Evolutionary conservation across 2,329 filamentous ascomycete genomes (phyloP).

Genomic region (Pleoardoris graminearum): DNA sequence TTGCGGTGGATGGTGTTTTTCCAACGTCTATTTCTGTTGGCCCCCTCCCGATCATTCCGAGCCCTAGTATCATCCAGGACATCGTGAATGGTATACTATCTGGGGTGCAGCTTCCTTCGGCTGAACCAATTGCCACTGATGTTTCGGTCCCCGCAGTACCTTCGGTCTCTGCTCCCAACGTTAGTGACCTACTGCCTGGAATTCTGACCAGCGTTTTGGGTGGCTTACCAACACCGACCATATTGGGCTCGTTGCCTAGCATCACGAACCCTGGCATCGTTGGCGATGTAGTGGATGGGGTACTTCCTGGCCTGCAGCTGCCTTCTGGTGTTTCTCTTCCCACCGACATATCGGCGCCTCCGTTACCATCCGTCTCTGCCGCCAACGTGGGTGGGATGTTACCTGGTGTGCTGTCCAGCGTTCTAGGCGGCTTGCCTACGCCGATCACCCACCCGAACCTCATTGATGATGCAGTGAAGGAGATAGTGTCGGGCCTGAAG

Average conservation of each 20-base stretch:
- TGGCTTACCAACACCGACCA: no score
- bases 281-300: no score
- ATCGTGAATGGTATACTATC: background rate
- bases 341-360: no score
- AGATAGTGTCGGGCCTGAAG: background rate
- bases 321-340: no score
- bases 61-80: background rate
- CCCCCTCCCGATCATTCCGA: background rate
- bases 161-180: no score
- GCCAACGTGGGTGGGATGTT: background rate
- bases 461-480: background rate
- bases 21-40: background rate
- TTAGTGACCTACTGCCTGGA: no score
- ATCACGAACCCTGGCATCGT: no score
- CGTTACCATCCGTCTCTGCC: background rate
- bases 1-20: background rate
- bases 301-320: no score
- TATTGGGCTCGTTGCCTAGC: no score
- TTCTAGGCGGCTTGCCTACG: background rate
- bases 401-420: background rate
- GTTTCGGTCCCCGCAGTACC: no score
- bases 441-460: background rate
- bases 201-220: no score
- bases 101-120: background rate
- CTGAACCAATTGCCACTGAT: background rate